These are phyloP conservation scores for Trichosporon sp. DNA, from an alignment of 1,284 basidiomycete species.

Conservation along the genomic window DNA sequence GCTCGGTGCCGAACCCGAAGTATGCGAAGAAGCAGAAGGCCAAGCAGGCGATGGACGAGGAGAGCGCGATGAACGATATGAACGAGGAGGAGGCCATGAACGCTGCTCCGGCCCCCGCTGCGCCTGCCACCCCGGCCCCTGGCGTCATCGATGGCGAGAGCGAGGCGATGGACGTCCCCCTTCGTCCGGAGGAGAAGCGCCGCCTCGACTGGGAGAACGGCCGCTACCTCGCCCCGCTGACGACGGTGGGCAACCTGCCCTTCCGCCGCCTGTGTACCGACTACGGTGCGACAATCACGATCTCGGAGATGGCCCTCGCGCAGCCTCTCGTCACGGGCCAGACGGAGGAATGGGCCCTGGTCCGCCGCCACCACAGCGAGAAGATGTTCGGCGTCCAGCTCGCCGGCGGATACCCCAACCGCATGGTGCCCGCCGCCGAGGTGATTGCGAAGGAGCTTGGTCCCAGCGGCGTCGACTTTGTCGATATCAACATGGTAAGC, in stretches of 20 bases:
- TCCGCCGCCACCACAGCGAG: slow-evolving; percentile 84
- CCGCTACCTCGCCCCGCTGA: slow-evolving; percentile 90
- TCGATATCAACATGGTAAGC: slow-evolving; percentile 74
- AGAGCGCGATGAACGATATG: slow-evolving; percentile 43
- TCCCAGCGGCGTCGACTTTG: slow-evolving; percentile 73
- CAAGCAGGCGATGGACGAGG: slow-evolving; percentile 41
- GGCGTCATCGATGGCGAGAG: slow-evolving; percentile 38
- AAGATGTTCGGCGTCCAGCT: slow-evolving; percentile 85
- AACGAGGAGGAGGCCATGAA: slow-evolving; percentile 39
- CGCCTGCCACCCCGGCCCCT: slow-evolving; percentile 39
- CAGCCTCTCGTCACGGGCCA: slow-evolving; percentile 78
- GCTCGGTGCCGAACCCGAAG: slow-evolving; percentile 11
- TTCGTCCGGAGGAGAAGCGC: slow-evolving; percentile 80
- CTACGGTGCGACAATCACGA: slow-evolving; percentile 91
- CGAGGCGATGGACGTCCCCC: slow-evolving; percentile 57
- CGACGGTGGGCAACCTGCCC: slow-evolving; percentile 93
- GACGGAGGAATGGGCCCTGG: slow-evolving; percentile 87
- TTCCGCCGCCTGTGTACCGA: slow-evolving; percentile 86
- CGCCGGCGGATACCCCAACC: slow-evolving; percentile 58
- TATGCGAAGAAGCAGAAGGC: slow-evolving; percentile 26
- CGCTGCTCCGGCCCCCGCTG: slow-evolving; percentile 23
- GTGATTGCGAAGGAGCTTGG: slow-evolving; percentile 70
- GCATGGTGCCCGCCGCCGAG: slow-evolving; percentile 75
- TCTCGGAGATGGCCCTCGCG: slow-evolving; percentile 86
- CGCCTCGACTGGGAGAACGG: slow-evolving; percentile 82